Percentiles rank a stretch among this genome's conserved stretches.
phyloP scores from a whole-genome alignment of 2,329 filamentous ascomycete genomes.

The Apiospora pterosperma region DNA sequence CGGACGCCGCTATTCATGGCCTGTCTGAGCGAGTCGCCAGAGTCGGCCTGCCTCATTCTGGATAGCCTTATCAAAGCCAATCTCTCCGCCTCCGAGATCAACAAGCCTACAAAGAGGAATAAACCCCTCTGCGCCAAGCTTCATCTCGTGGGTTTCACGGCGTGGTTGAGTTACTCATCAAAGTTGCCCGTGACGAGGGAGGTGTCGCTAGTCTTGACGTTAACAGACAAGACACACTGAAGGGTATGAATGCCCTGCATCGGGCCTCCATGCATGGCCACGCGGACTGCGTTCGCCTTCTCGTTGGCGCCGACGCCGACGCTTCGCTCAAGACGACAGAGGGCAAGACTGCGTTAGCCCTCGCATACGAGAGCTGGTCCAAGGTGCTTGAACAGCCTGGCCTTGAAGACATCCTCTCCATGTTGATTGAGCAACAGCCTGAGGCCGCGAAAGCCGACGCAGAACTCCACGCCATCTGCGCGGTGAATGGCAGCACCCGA shows the following conservation, averaged over 20 bases:
- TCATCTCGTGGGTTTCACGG: neutral
- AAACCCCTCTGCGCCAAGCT: neutral
- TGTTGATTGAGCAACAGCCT: neutral
- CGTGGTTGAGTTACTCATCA: neutral
- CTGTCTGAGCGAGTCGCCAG: neutral
- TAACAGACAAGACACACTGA: neutral
- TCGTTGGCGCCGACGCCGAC: neutral
- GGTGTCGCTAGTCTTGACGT: neutral
- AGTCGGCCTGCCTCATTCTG: neutral
- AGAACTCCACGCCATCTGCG: neutral
- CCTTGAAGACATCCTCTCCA: neutral
- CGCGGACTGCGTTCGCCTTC: neutral
- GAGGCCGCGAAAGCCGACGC: neutral
- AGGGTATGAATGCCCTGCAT: neutral
- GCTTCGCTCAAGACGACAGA: neutral
- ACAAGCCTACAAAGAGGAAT: neutral
- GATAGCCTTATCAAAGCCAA: neutral
- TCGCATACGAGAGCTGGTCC: neutral
- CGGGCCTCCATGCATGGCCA: neutral
- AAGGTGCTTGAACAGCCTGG: constrained; percentile 4
- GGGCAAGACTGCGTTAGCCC: neutral
- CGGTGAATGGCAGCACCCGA: neutral
- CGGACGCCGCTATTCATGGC: neutral
- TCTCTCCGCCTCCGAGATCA: neutral
- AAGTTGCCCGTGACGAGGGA: neutral